phyloP scores from a whole-genome alignment of 2,329 filamentous ascomycete species.

The Dactylellina parvicollis region DNA sequence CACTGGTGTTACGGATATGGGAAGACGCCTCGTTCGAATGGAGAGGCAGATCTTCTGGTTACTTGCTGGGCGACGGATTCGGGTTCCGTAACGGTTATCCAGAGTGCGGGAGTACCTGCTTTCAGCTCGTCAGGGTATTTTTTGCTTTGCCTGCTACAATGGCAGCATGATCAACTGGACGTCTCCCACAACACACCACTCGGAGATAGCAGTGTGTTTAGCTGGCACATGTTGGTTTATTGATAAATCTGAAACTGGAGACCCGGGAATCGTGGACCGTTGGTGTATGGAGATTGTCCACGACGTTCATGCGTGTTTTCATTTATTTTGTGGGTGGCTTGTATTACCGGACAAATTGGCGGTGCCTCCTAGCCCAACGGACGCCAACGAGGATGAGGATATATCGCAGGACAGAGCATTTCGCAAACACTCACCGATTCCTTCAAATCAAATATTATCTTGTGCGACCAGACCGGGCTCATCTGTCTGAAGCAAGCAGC shows the following conservation, averaged over 20 bases:
- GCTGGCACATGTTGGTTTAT: neutral
- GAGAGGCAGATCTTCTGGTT: neutral
- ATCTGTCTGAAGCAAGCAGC: neutral
- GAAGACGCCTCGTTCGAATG: neutral
- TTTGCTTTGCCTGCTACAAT: neutral
- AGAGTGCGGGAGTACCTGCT: slow-evolving; percentile 5
- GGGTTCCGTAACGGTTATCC: neutral
- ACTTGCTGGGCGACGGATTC: neutral
- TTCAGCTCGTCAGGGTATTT: neutral
- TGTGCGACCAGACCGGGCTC: neutral
- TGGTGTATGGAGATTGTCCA: slow-evolving; percentile 6
- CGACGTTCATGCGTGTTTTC: neutral
- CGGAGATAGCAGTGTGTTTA: neutral
- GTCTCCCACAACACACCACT: neutral
- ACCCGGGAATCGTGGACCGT: slow-evolving; percentile 14
- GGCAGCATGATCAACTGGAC: neutral
- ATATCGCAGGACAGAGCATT: too few species aligned
- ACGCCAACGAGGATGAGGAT: too few species aligned
- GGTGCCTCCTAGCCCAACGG: too few species aligned
- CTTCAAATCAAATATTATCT: neutral
- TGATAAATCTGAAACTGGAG: slow-evolving; percentile 5
- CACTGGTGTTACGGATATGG: neutral
- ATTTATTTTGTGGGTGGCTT: neutral
- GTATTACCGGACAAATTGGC: neutral
- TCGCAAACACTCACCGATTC: neutral